phyloP scores from a whole-genome alignment of 2,329 filamentous ascomycete species.

The Verticillium tricorpus region DNA sequence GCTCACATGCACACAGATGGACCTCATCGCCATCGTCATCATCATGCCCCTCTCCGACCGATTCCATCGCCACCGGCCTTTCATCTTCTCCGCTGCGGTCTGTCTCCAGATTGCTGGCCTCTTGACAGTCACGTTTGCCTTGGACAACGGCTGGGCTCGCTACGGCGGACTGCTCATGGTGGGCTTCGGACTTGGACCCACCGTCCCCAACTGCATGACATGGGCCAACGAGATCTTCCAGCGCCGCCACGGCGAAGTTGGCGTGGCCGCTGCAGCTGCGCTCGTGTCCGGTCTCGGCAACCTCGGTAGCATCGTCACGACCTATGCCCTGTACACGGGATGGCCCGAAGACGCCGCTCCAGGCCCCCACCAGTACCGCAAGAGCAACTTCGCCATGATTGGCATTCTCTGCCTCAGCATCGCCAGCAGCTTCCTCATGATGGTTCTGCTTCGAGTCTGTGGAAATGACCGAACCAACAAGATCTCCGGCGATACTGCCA shows the following conservation, averaged over 20 bases:
- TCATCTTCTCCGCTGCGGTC: constrained; percentile 75
- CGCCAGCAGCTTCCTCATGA: constrained; percentile 65
- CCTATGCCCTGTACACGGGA: constrained; percentile 83
- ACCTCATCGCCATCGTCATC: constrained; percentile 80
- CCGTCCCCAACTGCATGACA: constrained; percentile 89
- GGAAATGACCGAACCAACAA: constrained; percentile 49
- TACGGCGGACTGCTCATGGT: constrained; percentile 88
- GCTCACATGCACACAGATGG: constrained; percentile 52
- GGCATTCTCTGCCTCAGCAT: constrained; percentile 79
- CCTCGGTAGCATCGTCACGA: constrained; percentile 79
- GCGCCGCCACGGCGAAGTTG: constrained; percentile 81
- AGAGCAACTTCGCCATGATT: constrained; percentile 85
- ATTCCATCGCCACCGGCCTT: constrained; percentile 72
- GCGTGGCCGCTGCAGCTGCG: constrained; percentile 79
- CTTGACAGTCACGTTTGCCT: constrained; percentile 72
- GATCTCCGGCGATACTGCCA: constrained; percentile 34
- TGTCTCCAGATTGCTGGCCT: constrained; percentile 79
- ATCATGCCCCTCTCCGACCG: constrained; percentile 83
- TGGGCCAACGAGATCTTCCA: constrained; percentile 93
- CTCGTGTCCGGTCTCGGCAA: constrained; percentile 86
- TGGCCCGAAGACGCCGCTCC: constrained; percentile 73
- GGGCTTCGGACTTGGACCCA: constrained; percentile 85
- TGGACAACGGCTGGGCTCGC: constrained; percentile 68
- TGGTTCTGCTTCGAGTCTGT: constrained; percentile 55
- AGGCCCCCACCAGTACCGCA: constrained; percentile 68